Conservation (phyloP, 75 land plant species). For the Picea sitchensis region DNA sequence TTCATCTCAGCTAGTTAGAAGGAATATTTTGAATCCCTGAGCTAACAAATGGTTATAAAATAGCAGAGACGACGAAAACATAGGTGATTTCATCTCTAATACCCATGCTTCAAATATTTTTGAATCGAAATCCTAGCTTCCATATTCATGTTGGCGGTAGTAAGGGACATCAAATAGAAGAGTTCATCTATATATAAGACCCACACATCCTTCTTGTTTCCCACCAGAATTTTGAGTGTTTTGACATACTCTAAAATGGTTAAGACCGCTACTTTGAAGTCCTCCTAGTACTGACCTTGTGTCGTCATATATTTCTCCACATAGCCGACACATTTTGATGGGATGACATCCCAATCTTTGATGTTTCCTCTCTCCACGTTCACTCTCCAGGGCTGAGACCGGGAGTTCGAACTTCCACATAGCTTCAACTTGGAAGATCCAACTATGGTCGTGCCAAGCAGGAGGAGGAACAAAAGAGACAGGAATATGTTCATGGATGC, state of each 20-base stretch:
- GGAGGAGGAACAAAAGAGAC: too few relatives aligned
- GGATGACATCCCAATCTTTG: conserved; percentile 26
- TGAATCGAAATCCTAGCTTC: conserved; percentile 46
- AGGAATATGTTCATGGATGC: too few relatives aligned
- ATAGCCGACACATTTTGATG: conserved; percentile 19
- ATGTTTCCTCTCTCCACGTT: conserved; percentile 6
- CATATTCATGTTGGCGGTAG: conserved; percentile 24
- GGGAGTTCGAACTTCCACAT: too few relatives aligned
- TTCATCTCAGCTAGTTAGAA: conserved; percentile 46
- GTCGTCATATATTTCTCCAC: conserved; percentile 31
- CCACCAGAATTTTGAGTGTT: background rate
- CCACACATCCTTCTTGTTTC: conserved; percentile 31
- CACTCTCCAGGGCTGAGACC: conserved; percentile 22
- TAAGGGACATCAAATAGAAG: conserved; percentile 31
- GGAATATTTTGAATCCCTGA: conserved; percentile 31
- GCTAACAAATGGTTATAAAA: conserved; percentile 45
- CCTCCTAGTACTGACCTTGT: conserved; percentile 43
- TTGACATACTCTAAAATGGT: conserved; percentile 28
- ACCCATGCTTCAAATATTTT: conserved; percentile 25
- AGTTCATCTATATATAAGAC: conserved; percentile 42
- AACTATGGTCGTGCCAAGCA: too few relatives aligned
- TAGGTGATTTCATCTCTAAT: too few relatives aligned
- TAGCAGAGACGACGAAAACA: background rate
- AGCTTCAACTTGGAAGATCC: too few relatives aligned
- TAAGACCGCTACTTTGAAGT: conserved; percentile 35